These are phyloP conservation scores for Umbilicus rupestris DNA, from an alignment of 164 flowering plant genomes.

Conservation along the genomic window DNA sequence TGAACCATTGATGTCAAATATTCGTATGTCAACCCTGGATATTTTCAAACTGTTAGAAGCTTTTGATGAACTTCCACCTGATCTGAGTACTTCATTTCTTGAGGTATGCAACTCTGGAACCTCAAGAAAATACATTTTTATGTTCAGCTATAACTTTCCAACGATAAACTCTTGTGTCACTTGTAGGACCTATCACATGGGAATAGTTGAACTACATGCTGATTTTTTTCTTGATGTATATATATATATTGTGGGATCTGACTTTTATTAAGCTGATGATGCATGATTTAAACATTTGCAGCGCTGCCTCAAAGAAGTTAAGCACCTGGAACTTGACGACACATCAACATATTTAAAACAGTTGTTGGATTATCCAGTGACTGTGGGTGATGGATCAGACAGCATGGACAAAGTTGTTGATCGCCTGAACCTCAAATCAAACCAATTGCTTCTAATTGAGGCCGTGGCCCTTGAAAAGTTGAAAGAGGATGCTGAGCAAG, in stretches of 20 bases:
- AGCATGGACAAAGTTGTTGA: conserved; percentile 47
- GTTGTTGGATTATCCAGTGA: conserved; percentile 20
- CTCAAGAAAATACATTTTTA: not conserved
- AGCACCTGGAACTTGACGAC: conserved; percentile 12
- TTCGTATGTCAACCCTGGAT: conserved; percentile 34
- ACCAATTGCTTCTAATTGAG: conserved; percentile 78
- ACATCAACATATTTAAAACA: conserved; percentile 45
- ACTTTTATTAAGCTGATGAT: not conserved
- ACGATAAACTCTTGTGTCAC: not conserved
- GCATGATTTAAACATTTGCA: not conserved
- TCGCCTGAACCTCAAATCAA: conserved; percentile 47
- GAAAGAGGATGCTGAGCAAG: conserved; percentile 68
- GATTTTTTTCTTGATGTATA: conserved; percentile 1
- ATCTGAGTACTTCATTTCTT: conserved; percentile 44
- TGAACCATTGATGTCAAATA: conserved; percentile 44
- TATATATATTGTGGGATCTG: not conserved
- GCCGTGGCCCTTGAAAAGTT: conserved; percentile 79
- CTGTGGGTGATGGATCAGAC: conserved; percentile 40
- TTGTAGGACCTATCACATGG: not conserved
- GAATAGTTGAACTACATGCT: not conserved
- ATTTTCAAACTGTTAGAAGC: conserved; percentile 39
- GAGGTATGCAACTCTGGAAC: conserved; percentile 38
- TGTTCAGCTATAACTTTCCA: not conserved
- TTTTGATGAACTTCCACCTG: conserved; percentile 33
- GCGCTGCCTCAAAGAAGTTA: conserved; percentile 9